Evolutionary conservation across 2,329 filamentous ascomycete species (phyloP), one percentile per base, ranked within the genome.

Genomic region (Geoglossum cookeanum): DNA sequence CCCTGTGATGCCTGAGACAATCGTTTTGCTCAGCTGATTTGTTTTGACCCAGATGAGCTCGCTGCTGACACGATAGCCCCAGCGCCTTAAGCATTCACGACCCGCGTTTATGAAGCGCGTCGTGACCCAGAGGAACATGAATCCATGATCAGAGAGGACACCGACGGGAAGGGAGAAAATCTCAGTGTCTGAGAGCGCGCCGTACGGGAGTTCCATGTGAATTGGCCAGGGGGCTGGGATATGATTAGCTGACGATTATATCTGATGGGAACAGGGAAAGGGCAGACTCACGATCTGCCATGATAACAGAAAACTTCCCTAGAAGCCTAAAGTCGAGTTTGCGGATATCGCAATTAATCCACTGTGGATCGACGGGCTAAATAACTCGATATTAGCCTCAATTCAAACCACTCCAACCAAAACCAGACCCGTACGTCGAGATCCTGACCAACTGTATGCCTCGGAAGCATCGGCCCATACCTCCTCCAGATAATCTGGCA

Each of bases 41-140:
- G 49, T 53, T 35, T 53, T 53, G 32, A 53, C 49, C 49, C 49
- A 53, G 30, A 53, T 53, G n/a, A 53, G 49, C 33, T 53, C 49
- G 32, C 37, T 35, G 30, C 13, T 11, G 3, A 53, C 30, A 22
- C 33, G 30, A 22, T 53, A 53, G 6, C 49, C 49, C 49, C 49
- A 53, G 6, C 49, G 33, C 6, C 15, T 53, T 32, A 53, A 17
- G 8, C 30, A 35, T 32, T 53, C 32, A 11, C 30, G 49, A 32
- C 49, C 49, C n/a, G 33, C 15, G 9, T 5, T 6, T 9, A 53
- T 30, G 15, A 17, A 53, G 8, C 49, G 49, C 15, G 49, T 53
- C 30, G 49, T 53, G 9, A 53, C 49, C 49, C 49, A 53, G 3
- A 53, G 49, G 30, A 53, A 53, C 8, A 53, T 53, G 37, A 53